Evolutionary conservation across 768 basidiomycete species (phyloP), one percentile per base, ranked within the genome.

Genomic region (Leccinum barrowsii): DNA sequence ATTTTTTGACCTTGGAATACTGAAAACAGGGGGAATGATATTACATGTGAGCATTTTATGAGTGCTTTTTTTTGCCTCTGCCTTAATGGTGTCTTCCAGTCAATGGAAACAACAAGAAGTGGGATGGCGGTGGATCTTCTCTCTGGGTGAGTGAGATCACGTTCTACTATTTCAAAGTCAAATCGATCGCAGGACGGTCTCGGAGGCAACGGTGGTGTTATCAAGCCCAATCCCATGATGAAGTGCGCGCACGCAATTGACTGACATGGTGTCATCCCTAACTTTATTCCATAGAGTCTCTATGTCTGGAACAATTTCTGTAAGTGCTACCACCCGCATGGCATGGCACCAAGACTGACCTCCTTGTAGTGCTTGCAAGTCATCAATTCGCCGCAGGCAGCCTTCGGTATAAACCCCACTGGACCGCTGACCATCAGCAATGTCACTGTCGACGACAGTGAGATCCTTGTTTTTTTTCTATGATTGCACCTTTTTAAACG

Each of bases 391-490:
- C 80, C 81, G 7, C 63, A 63, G n/a, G 73, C 70, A 5, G 61
- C 60, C 47, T 72, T 75, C 62, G 52, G 71, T 30, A 59, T 78
- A 46, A 59, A 50, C 19, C 74, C 73, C 65, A 28, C 51, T 42
- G 70, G 62, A 12, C 51, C 67, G 0, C 54, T 76, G 72, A 65
- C 76, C 15, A 80, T 89, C 66, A 75, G 77, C 2, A 67, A 72
- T 40, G 67, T 82, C 24, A 77, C 66, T 17, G 77, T 88, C 56
- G 84, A 87, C 59, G 75, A 87, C 59, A 83, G 85, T 86, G 50
- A 61, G 80, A 65, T 5, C 28, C 4, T 13, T n/a, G 15, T 51
- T 22, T 50, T 6, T 10, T 5, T 10, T 5, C 26, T 7, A 19
- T 11, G 19, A 26, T 22, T 19, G 3, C n/a, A 5, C 15, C 21